phyloP scores from a whole-genome alignment of 2,329 filamentous ascomycete species.

The Epichloe baconii region DNA sequence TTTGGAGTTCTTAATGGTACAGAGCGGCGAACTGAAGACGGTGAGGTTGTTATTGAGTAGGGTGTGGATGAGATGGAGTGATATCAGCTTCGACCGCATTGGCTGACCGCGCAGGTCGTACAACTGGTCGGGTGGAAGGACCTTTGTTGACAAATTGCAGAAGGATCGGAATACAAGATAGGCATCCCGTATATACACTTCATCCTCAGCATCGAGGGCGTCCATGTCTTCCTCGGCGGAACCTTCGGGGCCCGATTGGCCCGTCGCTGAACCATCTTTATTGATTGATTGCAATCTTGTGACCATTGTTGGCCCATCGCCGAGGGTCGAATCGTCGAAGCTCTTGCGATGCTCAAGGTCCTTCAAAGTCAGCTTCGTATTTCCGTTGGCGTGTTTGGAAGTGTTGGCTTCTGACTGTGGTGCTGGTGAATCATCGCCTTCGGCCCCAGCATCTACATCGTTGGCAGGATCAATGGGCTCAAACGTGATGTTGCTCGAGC shows the following conservation, averaged over 20 bases:
- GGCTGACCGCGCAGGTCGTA: slow-evolving; percentile 87
- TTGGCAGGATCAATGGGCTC: slow-evolving; percentile 30
- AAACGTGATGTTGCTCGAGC: slow-evolving; percentile 38
- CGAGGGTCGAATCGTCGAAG: slow-evolving; percentile 54
- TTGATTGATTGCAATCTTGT: slow-evolving; percentile 42
- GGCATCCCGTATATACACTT: slow-evolving; percentile 92
- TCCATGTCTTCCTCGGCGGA: slow-evolving; percentile 44
- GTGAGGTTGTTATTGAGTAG: slow-evolving; percentile 86
- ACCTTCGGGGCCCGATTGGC: slow-evolving; percentile 41
- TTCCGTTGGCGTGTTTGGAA: slow-evolving; percentile 21
- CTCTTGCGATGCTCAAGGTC: slow-evolving; percentile 55
- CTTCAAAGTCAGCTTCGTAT: slow-evolving; percentile 49
- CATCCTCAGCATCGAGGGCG: slow-evolving; percentile 62
- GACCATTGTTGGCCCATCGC: slow-evolving; percentile 55
- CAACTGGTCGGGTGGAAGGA: slow-evolving; percentile 77
- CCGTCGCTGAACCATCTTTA: slow-evolving; percentile 27
- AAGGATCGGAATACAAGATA: slow-evolving; percentile 96
- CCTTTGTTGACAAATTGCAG: slow-evolving; percentile 92
- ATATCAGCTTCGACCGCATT: slow-evolving; percentile 94
- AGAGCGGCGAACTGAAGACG: slow-evolving; percentile 82
- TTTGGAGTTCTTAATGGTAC: slow-evolving; percentile 84
- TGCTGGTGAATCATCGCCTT: slow-evolving; percentile 21
- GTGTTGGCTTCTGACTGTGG: slow-evolving; percentile 18
- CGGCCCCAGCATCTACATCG: slow-evolving; percentile 25
- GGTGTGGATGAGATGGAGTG: slow-evolving; percentile 88